Evolutionary conservation across 1,139 yeast genomes (phyloP), one percentile per base, ranked within the genome.

Genomic region (Trichomonascaceae sp.): DNA sequence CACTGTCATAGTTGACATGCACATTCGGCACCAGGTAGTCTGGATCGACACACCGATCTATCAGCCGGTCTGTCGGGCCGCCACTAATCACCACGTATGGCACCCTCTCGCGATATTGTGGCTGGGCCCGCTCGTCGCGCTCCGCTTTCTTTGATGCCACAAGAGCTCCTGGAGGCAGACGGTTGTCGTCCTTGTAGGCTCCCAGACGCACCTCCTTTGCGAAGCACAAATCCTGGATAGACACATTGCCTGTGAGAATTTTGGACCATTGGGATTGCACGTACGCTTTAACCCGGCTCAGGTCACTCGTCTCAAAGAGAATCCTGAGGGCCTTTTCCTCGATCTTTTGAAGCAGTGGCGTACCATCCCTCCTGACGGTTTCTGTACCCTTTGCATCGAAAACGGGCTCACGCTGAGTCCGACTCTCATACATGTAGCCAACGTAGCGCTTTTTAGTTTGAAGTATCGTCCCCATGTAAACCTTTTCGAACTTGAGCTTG

Each of bases 351-450:
- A 81, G 93, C 0, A 94, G 94, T 0, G 93, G 93, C 13, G 87
- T 79, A 0, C 96, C 97, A 56, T 89, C 98, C 43, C 98, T 62
- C 40, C 98, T 57, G 0, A 89, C 80, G 0, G 97, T 89, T 53
- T 89, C 98, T 13, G 84, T 85, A 1, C 98, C 98, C 47, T 89
- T 89, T 2, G 98, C 96, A 59, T 89, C 97, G 54, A 89, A 87
- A 20, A 58, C 67, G 0, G 95, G 84, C 5, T 44, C 57, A 3
- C 36, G 45, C 45, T 80, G 87, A 13, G 57, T 57, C 27, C 63
- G 67, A 23, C 56, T 51, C 43, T 81, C 94, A 54, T 68, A 87
- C 36, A 80, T 67, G 50, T 74, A 74, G 0, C 98, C 98, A 16
- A 85, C 95, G 51, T 89, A 89, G 31, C 98, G 57, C 50, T 89